A percentile compares a stretch with the other conserved stretches of the same genome.
These are phyloP conservation scores for Isatis tinctoria DNA, from an alignment of 345 rosid species.

Conservation along the genomic window DNA sequence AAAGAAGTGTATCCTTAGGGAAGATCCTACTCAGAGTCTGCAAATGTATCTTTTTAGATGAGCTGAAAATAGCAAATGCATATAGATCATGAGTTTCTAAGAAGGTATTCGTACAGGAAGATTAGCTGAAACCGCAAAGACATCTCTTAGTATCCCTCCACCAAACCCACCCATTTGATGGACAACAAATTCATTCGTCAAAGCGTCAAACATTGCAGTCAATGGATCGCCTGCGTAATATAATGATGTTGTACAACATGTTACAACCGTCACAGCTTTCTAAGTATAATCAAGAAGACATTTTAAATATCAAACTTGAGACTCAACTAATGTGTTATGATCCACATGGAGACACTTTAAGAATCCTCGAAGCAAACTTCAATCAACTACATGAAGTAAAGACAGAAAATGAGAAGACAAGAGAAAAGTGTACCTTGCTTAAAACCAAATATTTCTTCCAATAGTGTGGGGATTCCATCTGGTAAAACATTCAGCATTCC, in stretches of 20 bases:
- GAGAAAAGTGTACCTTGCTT: neutral
- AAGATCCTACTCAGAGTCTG: constrained; percentile 57
- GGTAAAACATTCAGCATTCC: constrained; percentile 43
- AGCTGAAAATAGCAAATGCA: neutral
- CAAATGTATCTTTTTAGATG: neutral
- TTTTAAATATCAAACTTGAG: neutral
- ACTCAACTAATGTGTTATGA: neutral
- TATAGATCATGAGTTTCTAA: neutral
- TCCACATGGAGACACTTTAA: neutral
- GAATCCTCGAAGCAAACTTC: neutral
- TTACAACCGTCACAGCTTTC: neutral
- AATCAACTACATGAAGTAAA: neutral
- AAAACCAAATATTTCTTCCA: constrained; percentile 36
- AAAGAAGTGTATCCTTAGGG: constrained; percentile 60
- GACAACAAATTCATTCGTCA: constrained; percentile 32
- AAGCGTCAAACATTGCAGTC: constrained; percentile 33
- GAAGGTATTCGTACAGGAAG: constrained; percentile 30
- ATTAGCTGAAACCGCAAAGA: constrained; percentile 32
- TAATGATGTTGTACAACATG: too few species aligned
- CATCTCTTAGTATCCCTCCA: constrained; percentile 33
- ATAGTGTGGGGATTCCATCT: constrained; percentile 30
- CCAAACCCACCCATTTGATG: constrained; percentile 6
- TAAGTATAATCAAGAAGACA: neutral
- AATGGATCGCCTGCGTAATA: constrained; percentile 35
- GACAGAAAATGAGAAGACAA: neutral